A percentile compares a stretch with the other conserved stretches of the same genome.
These are phyloP conservation scores for Diaporthe batatas DNA, from an alignment of 2,329 filamentous ascomycete species.

Conservation along the genomic window DNA sequence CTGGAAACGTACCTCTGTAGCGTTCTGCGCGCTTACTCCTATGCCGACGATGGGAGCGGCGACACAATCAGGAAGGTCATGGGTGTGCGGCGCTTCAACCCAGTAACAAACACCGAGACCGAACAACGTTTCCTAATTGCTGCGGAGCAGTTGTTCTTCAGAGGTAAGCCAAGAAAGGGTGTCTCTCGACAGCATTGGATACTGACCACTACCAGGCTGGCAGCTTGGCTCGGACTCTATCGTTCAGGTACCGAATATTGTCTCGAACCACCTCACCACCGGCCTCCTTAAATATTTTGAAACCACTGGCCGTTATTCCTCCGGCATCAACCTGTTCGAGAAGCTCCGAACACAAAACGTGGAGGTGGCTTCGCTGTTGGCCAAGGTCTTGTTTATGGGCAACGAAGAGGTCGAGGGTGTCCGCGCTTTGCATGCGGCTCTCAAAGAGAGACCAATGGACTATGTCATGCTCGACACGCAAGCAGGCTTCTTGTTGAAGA, in stretches of 20 bases:
- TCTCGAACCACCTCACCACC: slow-evolving; percentile 95
- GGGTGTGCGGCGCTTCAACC: slow-evolving; percentile 96
- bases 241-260: slow-evolving; percentile 96
- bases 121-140: slow-evolving; percentile 96
- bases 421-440: slow-evolving; percentile 85
- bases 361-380: slow-evolving; percentile 92
- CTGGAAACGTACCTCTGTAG: slow-evolving; percentile 97
- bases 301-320: slow-evolving; percentile 93
- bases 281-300: slow-evolving; percentile 94
- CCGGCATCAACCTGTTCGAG: slow-evolving; percentile 97
- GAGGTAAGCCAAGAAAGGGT: slow-evolving; percentile 66
- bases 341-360: slow-evolving; percentile 92
- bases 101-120: slow-evolving; percentile 96
- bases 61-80: slow-evolving; percentile 97
- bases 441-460: slow-evolving; percentile 96
- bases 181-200: neutral
- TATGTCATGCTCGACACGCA: slow-evolving; percentile 96
- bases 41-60: slow-evolving; percentile 94
- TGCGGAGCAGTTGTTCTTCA: slow-evolving; percentile 94
- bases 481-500: slow-evolving; percentile 89
- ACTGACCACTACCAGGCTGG: slow-evolving; percentile 72
- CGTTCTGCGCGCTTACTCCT: slow-evolving; percentile 93
- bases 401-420: slow-evolving; percentile 98
- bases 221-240: slow-evolving; percentile 96
- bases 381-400: slow-evolving; percentile 91